A percentile compares a stretch with the other conserved stretches of the same genome.
Conservation (phyloP, 352 stramenopile genomes). For the Phytophthora boehmeriae region DNA sequence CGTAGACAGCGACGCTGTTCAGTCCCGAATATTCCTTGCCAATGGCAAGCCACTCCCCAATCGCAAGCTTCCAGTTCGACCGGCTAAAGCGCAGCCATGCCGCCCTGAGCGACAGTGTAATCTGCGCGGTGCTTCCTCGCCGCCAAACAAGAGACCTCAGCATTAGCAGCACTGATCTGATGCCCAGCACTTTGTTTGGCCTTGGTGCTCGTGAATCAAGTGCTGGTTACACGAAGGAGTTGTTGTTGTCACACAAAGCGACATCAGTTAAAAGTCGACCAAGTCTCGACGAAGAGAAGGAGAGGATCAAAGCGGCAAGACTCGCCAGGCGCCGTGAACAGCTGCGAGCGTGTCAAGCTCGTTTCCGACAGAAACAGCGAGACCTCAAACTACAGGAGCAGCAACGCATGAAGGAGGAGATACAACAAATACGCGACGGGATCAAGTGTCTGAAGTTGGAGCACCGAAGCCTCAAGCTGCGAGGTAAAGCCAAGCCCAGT, state of each 20-base stretch:
- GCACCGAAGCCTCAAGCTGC: neutral
- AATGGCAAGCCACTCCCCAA: neutral
- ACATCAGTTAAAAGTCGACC: neutral
- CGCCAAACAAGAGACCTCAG: too few relatives aligned
- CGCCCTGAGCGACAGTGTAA: neutral
- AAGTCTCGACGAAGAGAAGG: neutral
- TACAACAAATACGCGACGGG: constrained; percentile 11
- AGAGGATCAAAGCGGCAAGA: neutral
- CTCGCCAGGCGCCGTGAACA: constrained; percentile 19
- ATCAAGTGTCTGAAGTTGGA: constrained; percentile 15
- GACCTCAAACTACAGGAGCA: neutral
- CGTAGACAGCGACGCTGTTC: too few relatives aligned
- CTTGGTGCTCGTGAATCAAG: too few relatives aligned
- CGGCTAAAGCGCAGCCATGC: neutral
- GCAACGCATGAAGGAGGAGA: neutral
- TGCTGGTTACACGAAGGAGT: neutral
- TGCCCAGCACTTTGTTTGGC: too few relatives aligned
- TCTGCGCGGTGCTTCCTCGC: neutral
- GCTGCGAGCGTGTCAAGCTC: constrained; percentile 22
- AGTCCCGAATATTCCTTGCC: neutral
- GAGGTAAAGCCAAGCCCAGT: constrained; percentile 2
- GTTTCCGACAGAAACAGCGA: constrained; percentile 20
- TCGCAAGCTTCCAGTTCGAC: neutral
- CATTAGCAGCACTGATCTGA: too few relatives aligned
- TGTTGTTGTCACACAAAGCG: neutral